Evolutionary conservation across 768 basidiomycete species (phyloP).

Genomic region (Mycena olivaceomarginata): DNA sequence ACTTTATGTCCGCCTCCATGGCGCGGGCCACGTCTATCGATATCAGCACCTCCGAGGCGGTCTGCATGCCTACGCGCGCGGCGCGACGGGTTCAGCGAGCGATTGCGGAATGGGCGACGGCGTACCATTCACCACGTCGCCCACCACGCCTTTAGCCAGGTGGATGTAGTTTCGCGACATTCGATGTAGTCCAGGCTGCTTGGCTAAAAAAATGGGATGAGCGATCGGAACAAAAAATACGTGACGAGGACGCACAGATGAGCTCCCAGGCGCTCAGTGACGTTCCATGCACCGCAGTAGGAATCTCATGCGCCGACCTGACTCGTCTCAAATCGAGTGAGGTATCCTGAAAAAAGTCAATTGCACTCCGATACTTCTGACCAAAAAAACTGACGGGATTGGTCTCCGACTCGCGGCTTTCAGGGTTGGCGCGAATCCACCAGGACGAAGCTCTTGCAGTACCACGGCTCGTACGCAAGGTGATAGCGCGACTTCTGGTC

Average conservation of each 20-base stretch:
- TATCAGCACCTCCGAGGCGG: constrained; percentile 76
- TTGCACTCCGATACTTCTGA: background rate
- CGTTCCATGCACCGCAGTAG: constrained; percentile 80
- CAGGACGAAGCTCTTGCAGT: constrained; percentile 56
- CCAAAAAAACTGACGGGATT: constrained; percentile 63
- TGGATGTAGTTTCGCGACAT: constrained; percentile 88
- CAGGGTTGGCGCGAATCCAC: constrained; percentile 86
- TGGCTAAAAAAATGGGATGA: constrained; percentile 56
- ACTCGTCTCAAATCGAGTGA: constrained; percentile 68
- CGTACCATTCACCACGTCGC: constrained; percentile 75
- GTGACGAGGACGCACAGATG: constrained; percentile 64
- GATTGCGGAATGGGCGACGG: background rate
- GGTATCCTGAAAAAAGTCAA: constrained; percentile 53
- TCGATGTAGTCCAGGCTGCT: constrained; percentile 70
- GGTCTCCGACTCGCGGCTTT: constrained; percentile 44
- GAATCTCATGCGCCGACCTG: constrained; percentile 66
- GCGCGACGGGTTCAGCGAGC: background rate
- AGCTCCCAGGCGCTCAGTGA: constrained; percentile 69
- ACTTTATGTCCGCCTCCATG: constrained; percentile 69
- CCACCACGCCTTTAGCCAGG: constrained; percentile 75
- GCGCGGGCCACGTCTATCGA: constrained; percentile 78
- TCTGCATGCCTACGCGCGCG: constrained; percentile 63
- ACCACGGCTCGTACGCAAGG: constrained; percentile 63
- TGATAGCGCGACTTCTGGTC: constrained; percentile 72
- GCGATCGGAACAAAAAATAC: constrained; percentile 12